These are phyloP conservation scores for Gloeostereum incarnatum DNA, from an alignment of 768 basidiomycete species.

Conservation along the genomic window DNA sequence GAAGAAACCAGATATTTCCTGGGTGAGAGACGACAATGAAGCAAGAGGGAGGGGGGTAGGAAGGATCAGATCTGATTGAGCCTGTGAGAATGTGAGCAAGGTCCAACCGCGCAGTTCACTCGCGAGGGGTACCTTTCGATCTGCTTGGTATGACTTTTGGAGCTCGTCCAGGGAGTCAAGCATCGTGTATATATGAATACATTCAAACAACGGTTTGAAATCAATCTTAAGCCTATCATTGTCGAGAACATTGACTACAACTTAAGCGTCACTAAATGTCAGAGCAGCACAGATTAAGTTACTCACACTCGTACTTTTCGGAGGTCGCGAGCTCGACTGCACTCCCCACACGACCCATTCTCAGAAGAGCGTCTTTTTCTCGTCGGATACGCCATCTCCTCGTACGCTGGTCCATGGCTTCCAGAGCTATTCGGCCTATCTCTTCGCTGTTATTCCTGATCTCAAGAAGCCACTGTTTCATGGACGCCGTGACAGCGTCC, in stretches of 20 bases:
- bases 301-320: slow-evolving; percentile 91
- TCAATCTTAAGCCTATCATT: slow-evolving; percentile 85
- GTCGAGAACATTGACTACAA: slow-evolving; percentile 82
- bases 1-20: slow-evolving; percentile 96
- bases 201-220: slow-evolving; percentile 92
- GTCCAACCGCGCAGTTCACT: neutral
- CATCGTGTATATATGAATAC: slow-evolving; percentile 92
- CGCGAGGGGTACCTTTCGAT: slow-evolving; percentile 65
- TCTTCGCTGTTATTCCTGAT: slow-evolving; percentile 82
- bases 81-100: slow-evolving; percentile 32
- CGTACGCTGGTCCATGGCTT: slow-evolving; percentile 79
- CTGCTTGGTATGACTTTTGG: slow-evolving; percentile 91
- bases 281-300: neutral
- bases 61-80: slow-evolving; percentile 94
- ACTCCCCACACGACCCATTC: slow-evolving; percentile 75
- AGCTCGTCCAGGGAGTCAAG: slow-evolving; percentile 87
- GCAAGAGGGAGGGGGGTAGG: slow-evolving; percentile 59
- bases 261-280: slow-evolving; percentile 8
- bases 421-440: slow-evolving; percentile 81
- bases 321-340: slow-evolving; percentile 88
- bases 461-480: slow-evolving; percentile 96
- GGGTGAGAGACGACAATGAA: slow-evolving; percentile 67
- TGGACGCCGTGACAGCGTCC: slow-evolving; percentile 87
- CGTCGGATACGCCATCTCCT: slow-evolving; percentile 77
- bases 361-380: slow-evolving; percentile 77